Percentiles rank a stretch among this genome's conserved stretches.
These are phyloP conservation scores for Ceratopteris richardii DNA, from an alignment of 75 land plant species.

Conservation along the genomic window DNA sequence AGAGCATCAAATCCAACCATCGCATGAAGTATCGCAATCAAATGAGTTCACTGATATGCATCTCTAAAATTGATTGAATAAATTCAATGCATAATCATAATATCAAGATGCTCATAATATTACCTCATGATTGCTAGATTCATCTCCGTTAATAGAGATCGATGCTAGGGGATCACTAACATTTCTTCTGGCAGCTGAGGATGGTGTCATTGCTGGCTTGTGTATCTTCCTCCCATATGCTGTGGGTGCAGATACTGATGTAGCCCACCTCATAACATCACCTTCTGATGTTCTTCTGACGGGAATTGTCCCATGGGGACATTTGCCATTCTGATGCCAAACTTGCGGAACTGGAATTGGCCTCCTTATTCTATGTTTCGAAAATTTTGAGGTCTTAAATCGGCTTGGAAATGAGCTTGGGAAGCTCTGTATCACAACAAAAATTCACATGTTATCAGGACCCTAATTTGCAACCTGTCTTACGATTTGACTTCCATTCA, in stretches of 20 bases:
- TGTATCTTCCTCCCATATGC: conserved; percentile 26
- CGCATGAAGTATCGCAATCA: too few relatives aligned
- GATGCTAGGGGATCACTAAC: conserved; percentile 5
- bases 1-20: too few relatives aligned
- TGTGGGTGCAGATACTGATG: conserved; percentile 49
- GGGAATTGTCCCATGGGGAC: conserved; percentile 71
- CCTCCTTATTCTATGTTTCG: too few relatives aligned
- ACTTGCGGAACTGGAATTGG: conserved; percentile 20
- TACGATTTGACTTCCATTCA: too few relatives aligned
- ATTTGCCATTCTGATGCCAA: conserved; percentile 56
- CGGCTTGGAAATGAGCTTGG: not conserved
- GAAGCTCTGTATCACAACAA: too few relatives aligned
- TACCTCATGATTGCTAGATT: not conserved
- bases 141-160: conserved; percentile 4
- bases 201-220: not conserved
- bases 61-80: too few relatives aligned
- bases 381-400: not conserved
- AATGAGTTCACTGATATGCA: too few relatives aligned
- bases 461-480: too few relatives aligned
- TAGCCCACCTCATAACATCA: conserved; percentile 62
- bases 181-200: not conserved
- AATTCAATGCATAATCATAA: too few relatives aligned
- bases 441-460: too few relatives aligned
- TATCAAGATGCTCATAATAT: too few relatives aligned
- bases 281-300: conserved; percentile 47